Conservation (phyloP, 352 stramenopile species). For the Globisporangium echinulatum region DNA sequence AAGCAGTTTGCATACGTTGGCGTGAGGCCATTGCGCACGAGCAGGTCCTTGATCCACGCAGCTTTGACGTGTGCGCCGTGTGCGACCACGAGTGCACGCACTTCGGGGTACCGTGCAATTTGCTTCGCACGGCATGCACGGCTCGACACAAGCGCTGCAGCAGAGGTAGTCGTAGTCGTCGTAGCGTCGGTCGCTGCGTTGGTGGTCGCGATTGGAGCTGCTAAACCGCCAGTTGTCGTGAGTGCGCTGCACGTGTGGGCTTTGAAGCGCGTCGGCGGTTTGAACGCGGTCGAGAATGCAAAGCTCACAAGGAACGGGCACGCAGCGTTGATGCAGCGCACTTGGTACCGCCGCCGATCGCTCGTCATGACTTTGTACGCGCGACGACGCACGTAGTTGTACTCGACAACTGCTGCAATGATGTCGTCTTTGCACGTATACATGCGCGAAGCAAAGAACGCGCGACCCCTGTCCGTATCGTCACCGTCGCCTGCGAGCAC, state of each 20-base stretch:
- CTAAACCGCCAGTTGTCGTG: too few species aligned
- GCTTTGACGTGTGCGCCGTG: slow-evolving; percentile 2
- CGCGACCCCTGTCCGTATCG: too few species aligned
- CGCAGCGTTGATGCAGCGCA: too few species aligned
- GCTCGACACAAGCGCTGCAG: not conserved
- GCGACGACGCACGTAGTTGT: slow-evolving; percentile 5
- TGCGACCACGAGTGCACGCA: slow-evolving; percentile 1
- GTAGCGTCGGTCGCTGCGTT: too few species aligned
- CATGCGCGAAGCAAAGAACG: slow-evolving; percentile 5
- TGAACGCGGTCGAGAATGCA: too few species aligned
- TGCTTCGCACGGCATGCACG: slow-evolving; percentile 5
- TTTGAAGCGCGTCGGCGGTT: too few species aligned
- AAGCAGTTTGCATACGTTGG: slow-evolving; percentile 9
- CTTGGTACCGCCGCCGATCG: not conserved
- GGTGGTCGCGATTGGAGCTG: too few species aligned
- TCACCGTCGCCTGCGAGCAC: too few species aligned
- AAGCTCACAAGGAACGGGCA: too few species aligned
- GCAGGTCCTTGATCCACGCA: slow-evolving; percentile 5
- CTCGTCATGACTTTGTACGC: slow-evolving; percentile 5
- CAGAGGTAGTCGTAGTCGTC: too few species aligned
- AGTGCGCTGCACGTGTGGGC: too few species aligned
- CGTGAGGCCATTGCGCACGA: not conserved
- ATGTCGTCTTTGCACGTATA: slow-evolving; percentile 6
- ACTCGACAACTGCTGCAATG: slow-evolving; percentile 5
- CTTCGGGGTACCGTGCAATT: slow-evolving; percentile 5